These are phyloP conservation scores for Pseudohyphozyma bogoriensis DNA, from an alignment of 768 basidiomycete genomes.

Conservation along the genomic window DNA sequence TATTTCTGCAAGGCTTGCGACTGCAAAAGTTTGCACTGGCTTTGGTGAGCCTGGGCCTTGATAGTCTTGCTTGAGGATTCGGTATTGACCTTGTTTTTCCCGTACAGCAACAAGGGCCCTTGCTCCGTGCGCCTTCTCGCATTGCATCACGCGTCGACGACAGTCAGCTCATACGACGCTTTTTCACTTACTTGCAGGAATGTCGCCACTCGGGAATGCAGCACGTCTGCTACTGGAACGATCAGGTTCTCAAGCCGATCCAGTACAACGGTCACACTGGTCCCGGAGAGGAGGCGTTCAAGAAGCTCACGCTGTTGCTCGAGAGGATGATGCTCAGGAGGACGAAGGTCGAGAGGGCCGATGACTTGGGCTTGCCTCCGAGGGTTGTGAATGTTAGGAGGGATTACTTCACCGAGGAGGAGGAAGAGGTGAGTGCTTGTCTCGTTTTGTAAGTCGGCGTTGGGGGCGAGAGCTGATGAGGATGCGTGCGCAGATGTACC, in stretches of 20 bases:
- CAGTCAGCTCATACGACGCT: not conserved
- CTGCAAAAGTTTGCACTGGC: conserved; percentile 94
- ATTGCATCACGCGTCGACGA: not conserved
- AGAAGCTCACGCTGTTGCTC: conserved; percentile 77
- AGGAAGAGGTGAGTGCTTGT: conserved; percentile 56
- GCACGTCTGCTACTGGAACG: conserved; percentile 89
- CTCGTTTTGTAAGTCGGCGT: conserved; percentile 56
- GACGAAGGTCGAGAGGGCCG: conserved; percentile 77
- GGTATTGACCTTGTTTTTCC: no score
- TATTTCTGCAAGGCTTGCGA: conserved; percentile 90
- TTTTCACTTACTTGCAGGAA: conserved; percentile 10
- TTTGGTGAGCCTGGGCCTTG: no score
- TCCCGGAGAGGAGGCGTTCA: conserved; percentile 72
- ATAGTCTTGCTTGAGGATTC: no score
- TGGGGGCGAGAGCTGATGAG: not conserved
- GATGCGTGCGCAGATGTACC: conserved; percentile 17
- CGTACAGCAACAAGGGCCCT: conserved; percentile 58
- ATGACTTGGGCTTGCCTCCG: conserved; percentile 90
- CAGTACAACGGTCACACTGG: conserved; percentile 69
- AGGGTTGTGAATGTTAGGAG: conserved; percentile 75
- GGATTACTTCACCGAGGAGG: conserved; percentile 92
- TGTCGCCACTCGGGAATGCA: conserved; percentile 42
- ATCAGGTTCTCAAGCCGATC: conserved; percentile 90
- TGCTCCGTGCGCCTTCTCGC: conserved; percentile 50
- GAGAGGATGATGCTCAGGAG: conserved; percentile 80